Evolutionary conservation across 192 early-diverging fungal genomes (phyloP), one percentile per base, ranked within the genome.

Genomic region (Podochytrium sp.): DNA sequence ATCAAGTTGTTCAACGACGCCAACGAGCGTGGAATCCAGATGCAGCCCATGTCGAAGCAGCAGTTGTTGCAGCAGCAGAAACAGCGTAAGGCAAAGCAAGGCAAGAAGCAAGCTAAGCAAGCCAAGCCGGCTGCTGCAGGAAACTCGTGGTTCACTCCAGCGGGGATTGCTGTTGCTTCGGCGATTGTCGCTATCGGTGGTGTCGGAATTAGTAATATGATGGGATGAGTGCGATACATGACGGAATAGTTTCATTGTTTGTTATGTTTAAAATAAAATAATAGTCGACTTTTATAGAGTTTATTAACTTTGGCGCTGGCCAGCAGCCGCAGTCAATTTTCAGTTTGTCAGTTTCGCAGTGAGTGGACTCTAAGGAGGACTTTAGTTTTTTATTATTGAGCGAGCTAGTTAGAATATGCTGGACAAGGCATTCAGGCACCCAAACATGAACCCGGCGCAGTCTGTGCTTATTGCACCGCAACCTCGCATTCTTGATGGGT

Each of bases 101-200:
- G 29, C 29, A 29, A 16, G 23, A 62, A 62, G 60, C 14, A 35
- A 27, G 32, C 2, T n/a, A 51, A 51, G 10, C 37, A 51, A 14
- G 39, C 35, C 39, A 53, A 23, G 4, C 1, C 23, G 4, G 14
- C 69, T 18, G 20, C 16, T 1, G 32, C 30, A 0, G n/a, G 10
- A 0, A 65, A 33, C 27, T 37, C 66, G 32, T 71, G 69, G 69
- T 60, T 71, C 29, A 71, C 55, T 59, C 66, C 66, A 10, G 10
- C 29, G n/a, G 57, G 69, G 1, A 18, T 71, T 57, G 69, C 69
- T 3, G 69, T 71, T 25, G 69, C 69, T 20, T 71, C 69, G 58
- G 69, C 69, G 5, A 51, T 51, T 20, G 69, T 71, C 43, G 69
- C 49, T 25, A 43, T 71, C 25, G 56, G 69, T 40, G 57, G 69